Evolutionary conservation across 2,329 filamentous ascomycete species (phyloP).

Genomic region (Fusarium caatingaense): DNA sequence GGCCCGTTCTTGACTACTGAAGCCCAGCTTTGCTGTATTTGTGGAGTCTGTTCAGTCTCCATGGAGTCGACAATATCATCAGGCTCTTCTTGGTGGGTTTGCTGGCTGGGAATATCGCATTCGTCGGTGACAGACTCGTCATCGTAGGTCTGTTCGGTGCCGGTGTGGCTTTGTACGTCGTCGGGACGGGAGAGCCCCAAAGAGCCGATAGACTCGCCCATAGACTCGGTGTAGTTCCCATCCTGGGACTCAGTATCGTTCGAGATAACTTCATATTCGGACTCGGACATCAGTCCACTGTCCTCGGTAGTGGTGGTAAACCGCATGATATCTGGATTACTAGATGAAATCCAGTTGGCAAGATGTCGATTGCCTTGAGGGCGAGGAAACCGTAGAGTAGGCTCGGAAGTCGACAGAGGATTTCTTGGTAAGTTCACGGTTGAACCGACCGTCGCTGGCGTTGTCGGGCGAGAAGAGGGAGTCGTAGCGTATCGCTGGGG

Average conservation of each 20-base stretch:
- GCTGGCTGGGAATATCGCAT: constrained; percentile 33
- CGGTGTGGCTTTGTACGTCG: constrained; percentile 64
- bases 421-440: constrained; percentile 11
- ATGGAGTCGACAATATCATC: constrained; percentile 25
- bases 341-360: constrained; percentile 69
- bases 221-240: constrained; percentile 59
- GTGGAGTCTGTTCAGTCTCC: constrained; percentile 17
- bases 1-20: constrained; percentile 32
- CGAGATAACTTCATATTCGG: constrained; percentile 67
- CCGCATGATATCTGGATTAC: constrained; percentile 68
- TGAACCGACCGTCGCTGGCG: constrained; percentile 25
- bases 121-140: constrained; percentile 55
- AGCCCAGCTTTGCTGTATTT: constrained; percentile 27
- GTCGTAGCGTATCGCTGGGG: constrained; percentile 34
- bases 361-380: constrained; percentile 67
- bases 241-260: constrained; percentile 66
- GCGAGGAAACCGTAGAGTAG: constrained; percentile 66
- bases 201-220: constrained; percentile 62
- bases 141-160: constrained; percentile 61
- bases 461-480: constrained; percentile 31
- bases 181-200: constrained; percentile 62
- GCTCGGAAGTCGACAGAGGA: constrained; percentile 56
- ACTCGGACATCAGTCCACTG: constrained; percentile 63
- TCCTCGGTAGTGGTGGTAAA: constrained; percentile 58
- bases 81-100: constrained; percentile 11